Percentiles rank a stretch among this genome's conserved stretches.
Evolutionary conservation across 225 moss, liverwort and hornwort species (phyloP).

Genomic region (Marchantia paleacea): DNA sequence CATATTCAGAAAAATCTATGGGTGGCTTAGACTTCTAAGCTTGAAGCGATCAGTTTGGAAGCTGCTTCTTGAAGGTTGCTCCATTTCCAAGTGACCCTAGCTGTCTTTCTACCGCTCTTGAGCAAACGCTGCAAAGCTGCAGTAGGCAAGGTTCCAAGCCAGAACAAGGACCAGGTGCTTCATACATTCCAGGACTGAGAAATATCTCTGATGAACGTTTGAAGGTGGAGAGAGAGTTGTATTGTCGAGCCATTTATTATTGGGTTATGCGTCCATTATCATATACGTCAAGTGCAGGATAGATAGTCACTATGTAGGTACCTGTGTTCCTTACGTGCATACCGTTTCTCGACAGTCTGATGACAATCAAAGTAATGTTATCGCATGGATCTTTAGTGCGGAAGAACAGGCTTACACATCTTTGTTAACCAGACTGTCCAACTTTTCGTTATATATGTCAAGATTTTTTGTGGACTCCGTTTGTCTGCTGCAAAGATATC

Average conservation of each 20-base stretch:
- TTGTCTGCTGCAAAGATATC: background rate
- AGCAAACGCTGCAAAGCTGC: background rate
- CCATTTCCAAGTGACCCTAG: background rate
- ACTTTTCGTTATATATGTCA: background rate
- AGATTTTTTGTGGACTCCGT: background rate
- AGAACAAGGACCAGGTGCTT: background rate
- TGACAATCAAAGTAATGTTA: background rate
- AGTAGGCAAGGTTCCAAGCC: background rate
- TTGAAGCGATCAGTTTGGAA: background rate
- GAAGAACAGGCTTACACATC: background rate
- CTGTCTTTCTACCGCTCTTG: background rate
- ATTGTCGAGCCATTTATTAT: background rate
- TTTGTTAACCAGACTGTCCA: background rate
- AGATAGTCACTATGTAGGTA: background rate
- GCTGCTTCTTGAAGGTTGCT: constrained; percentile 1
- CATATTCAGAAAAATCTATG: background rate
- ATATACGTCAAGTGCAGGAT: background rate
- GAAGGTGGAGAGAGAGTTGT: background rate
- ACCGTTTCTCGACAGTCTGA: background rate
- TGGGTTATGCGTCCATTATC: background rate
- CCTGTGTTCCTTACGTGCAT: background rate
- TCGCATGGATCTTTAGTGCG: background rate
- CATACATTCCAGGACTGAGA: background rate
- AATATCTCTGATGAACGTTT: background rate
- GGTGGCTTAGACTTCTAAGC: constrained; percentile 10